Conservation (phyloP, 2,329 filamentous ascomycete species). For the Ceratocystis albifundus region DNA sequence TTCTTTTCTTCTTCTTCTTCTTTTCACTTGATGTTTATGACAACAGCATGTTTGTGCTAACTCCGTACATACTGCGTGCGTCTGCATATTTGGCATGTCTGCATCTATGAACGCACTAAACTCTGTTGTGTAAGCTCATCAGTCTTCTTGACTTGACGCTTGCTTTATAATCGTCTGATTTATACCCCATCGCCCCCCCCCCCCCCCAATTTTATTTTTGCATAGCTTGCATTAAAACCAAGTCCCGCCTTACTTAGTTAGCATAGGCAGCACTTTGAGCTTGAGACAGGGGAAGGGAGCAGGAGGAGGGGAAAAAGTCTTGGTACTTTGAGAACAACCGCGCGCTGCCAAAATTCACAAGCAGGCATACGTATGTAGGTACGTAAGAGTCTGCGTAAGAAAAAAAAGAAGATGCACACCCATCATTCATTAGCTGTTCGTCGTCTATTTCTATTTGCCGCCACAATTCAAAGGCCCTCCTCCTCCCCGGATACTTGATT, state of each 20-base stretch:
- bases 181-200: conserved; percentile 1
- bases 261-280: conserved; percentile 11
- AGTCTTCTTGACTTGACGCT: background rate
- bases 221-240: conserved; percentile 9
- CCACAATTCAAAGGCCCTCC: background rate
- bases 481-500: no score
- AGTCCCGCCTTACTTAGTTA: background rate
- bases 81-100: background rate
- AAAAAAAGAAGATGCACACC: background rate
- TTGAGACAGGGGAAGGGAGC: conserved; percentile 2
- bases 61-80: background rate
- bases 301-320: background rate
- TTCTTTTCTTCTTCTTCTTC: no score
- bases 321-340: background rate
- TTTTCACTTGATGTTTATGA: background rate
- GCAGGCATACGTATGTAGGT: conserved; percentile 6
- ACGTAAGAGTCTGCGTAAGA: conserved; percentile 9
- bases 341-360: conserved; percentile 9
- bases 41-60: background rate
- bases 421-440: background rate
- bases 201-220: background rate
- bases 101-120: no score
- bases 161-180: background rate
- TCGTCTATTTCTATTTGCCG: background rate
- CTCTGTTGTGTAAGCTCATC: no score